Evolutionary conservation across 176 grass and related monocot genomes (phyloP), one percentile per base, ranked within the genome.

Genomic region (Cenchrus americanus): DNA sequence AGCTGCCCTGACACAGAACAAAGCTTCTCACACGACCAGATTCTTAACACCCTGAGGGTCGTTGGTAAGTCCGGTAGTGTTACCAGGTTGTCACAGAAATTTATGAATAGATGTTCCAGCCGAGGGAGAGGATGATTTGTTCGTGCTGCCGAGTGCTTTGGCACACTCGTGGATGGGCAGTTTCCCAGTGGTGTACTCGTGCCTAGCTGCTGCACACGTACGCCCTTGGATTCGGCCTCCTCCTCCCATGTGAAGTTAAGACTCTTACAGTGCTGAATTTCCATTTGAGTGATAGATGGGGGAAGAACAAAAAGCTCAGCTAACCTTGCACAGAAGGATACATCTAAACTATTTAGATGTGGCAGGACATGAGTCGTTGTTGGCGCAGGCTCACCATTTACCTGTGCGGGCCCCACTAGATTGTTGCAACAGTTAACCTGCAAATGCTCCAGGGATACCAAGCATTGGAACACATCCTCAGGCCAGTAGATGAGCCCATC

Each of bases 321-420:
- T 17, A 82, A 46, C 40, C 3, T 72, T 0, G 0, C 40, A 47
- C 80, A 82, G 6, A 0, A 0, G 0, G 0, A 0, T 60, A 82
- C 32, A 1, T 0, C 0, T 34, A 83, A 13, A 0, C 0, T 0
- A 21, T 66, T 54, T 2, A 84, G 32, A 18, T 7, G 22, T 66
- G 47, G 34, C 46, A 84, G 60, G 47, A 84, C 5, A 7, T 4
- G 71, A 76, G 24, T 40, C 1, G 0, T 55, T 44, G 47, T 48
- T 55, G 2, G 34, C 21, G 27, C 64, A 21, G 46, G 5, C 7
- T 0, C 37, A 66, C 3, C 59, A 14, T 51, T 66, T 37, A 55
- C 46, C 4, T 53, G 41, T 42, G 12, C 19, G 2, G 7, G n/a
- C 3, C 71, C 71, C 49, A 49, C 23, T 7, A 83, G 59, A 51